Conservation (phyloP, 306 rosid genomes). For the Vigna trinervia region DNA sequence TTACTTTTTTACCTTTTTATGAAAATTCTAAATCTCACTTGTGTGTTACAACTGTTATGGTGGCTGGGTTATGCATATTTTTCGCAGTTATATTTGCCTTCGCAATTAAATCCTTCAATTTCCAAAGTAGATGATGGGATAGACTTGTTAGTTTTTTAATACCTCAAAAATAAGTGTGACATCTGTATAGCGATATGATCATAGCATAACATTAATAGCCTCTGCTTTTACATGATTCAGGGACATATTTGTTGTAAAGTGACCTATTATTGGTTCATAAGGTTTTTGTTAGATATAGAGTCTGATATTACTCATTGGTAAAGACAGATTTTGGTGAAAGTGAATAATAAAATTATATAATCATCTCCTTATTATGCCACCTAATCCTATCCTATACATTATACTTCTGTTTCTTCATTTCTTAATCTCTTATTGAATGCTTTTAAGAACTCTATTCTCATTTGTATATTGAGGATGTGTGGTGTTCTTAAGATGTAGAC, state of each 20-base stretch:
- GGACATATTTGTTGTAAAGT: slow-evolving; percentile 42
- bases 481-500: no score
- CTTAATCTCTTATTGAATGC: not conserved
- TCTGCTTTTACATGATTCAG: slow-evolving; percentile 19
- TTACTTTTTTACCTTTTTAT: no score
- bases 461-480: no score
- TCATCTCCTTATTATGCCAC: not conserved
- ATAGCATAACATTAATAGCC: slow-evolving; percentile 43
- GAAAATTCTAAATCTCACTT: slow-evolving; percentile 24
- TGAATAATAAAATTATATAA: not conserved
- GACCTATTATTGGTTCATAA: slow-evolving; percentile 32
- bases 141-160: slow-evolving; percentile 38
- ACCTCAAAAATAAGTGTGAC: slow-evolving; percentile 43
- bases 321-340: not conserved
- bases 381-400: not conserved
- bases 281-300: slow-evolving; percentile 28
- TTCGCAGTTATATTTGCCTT: slow-evolving; percentile 85
- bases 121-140: slow-evolving; percentile 85
- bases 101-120: slow-evolving; percentile 96
- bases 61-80: slow-evolving; percentile 83
- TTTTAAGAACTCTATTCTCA: no score
- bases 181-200: slow-evolving; percentile 56
- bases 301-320: slow-evolving; percentile 8
- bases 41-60: slow-evolving; percentile 72
- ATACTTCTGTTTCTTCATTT: not conserved